Conservation (phyloP, 495 filamentous ascomycete species). For the Penicillium canescens region DNA sequence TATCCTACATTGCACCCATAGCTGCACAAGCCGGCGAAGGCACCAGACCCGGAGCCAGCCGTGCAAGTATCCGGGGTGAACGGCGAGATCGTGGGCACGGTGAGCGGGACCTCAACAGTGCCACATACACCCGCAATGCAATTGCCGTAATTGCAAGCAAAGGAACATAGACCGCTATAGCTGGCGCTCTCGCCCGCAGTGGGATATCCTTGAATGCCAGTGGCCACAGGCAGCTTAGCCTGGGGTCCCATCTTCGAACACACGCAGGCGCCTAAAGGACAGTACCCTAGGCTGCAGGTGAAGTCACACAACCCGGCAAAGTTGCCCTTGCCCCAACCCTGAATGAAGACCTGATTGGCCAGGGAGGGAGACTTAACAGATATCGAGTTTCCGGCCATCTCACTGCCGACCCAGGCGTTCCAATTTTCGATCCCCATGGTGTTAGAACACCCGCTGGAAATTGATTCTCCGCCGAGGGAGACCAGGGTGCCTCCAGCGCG, state of each 20-base stretch:
- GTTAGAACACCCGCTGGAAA: background rate
- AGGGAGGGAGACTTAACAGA: background rate
- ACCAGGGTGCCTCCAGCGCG: too few relatives aligned
- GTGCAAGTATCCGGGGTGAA: conserved; percentile 10
- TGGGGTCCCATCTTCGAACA: conserved; percentile 12
- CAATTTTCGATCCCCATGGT: background rate
- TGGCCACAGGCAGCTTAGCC: conserved; percentile 1
- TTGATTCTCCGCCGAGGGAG: background rate
- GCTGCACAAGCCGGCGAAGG: conserved; percentile 12
- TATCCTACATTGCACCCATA: conserved; percentile 16
- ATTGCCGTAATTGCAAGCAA: conserved; percentile 12
- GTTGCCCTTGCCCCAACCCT: background rate
- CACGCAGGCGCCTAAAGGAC: conserved; percentile 15
- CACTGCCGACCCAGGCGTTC: background rate
- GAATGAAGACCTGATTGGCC: background rate
- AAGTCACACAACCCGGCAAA: conserved; percentile 14
- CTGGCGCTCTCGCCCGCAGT: conserved; percentile 2
- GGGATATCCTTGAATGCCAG: conserved; percentile 12
- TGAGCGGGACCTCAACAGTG: conserved; percentile 5
- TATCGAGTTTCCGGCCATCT: background rate
- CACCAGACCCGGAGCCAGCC: conserved; percentile 5
- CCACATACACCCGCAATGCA: conserved; percentile 6
- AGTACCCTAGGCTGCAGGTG: conserved; percentile 16
- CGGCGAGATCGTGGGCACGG: conserved; percentile 5
- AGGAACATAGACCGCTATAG: conserved; percentile 9